phyloP scores from a whole-genome alignment of 768 basidiomycete genomes.

The Termitomyces sp. region DNA sequence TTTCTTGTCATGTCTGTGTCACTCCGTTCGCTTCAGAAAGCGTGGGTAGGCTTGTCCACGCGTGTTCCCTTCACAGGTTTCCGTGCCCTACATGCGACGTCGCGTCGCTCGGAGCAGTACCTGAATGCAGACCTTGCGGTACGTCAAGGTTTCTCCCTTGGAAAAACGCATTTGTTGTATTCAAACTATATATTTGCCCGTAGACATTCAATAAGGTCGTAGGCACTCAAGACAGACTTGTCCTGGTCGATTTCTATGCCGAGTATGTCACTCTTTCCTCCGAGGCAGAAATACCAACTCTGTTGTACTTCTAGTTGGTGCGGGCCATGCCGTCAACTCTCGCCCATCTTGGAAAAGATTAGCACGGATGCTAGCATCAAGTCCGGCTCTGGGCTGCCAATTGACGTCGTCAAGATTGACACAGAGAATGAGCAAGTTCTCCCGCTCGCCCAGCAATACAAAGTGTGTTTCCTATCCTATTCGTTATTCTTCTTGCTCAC shows the following conservation, averaged over 20 bases:
- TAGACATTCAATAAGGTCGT: constrained; percentile 36
- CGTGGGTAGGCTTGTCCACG: not conserved
- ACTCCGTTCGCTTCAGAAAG: constrained; percentile 5
- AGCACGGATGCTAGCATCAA: constrained; percentile 35
- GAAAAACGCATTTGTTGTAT: not conserved
- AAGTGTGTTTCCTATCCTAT: constrained; percentile 30
- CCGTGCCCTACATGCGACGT: constrained; percentile 37
- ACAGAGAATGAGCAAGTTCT: constrained; percentile 49
- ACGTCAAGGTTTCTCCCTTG: constrained; percentile 11
- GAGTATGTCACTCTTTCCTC: constrained; percentile 44
- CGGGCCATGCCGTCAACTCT: constrained; percentile 65
- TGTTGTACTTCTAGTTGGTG: constrained; percentile 58
- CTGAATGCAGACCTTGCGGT: constrained; percentile 42
- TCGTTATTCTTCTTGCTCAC: not conserved
- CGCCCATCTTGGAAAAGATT: constrained; percentile 63
- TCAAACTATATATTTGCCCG: not conserved
- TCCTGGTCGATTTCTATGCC: constrained; percentile 78
- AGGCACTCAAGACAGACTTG: constrained; percentile 41
- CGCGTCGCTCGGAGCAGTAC: constrained; percentile 35
- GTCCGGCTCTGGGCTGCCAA: constrained; percentile 48
- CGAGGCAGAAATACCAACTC: not conserved
- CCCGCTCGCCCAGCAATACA: constrained; percentile 44
- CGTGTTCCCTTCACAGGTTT: not conserved
- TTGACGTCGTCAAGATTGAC: constrained; percentile 74
- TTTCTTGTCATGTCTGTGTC: constrained; percentile 3